Base-by-base conservation (phyloP, 441 rosid genomes). In the Isatis lusitanica region DNA sequence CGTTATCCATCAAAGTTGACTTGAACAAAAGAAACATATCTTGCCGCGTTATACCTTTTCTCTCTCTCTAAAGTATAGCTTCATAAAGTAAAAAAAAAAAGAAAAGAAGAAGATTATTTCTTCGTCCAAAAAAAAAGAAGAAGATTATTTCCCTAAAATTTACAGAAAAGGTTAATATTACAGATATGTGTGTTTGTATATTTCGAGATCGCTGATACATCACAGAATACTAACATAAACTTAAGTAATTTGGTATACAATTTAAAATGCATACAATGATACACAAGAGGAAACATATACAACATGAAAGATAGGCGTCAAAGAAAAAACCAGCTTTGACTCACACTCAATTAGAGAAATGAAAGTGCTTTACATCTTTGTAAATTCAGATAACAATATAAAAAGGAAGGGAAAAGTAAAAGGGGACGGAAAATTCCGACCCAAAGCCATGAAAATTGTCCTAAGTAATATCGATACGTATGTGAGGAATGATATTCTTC, bases 381-480 rank as follows among this genome's bases (percentile, higher is more conserved):
- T 6, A 64, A 65, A 46, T 55, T 43, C 31, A 61, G 5, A 60
- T 44, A 56, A 2, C 43, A 18, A 59, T 21, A 59, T 30, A 59
- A 33, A 59, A 5, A 46, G 7, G 6, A 13, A 6, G 1, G 46
- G 2, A 15, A 43, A 43, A 13, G 16, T 17, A 16, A 13, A 42
- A 42, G 11, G 12, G 46, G 7, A 5, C n/a, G 3, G 28, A 21
- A 13, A 66, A 38, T 24, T 66, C 36, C 43, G 13, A 48, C 46
- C 7, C 28, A 39, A 66, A 56, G 56, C 64, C 64, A 69, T 57
- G 56, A 68, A 68, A 44, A 31, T 3, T 68, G 47, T 55, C 17
- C 1, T 42, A 42, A 42, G 5, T 46, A 18, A 39, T 50, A 15
- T 71, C 42, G 12, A 51, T 61, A 40, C 1, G 24, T 50, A 38